A percentile compares a stretch with the other conserved stretches of the same genome.
Evolutionary conservation across 257 asterid species (phyloP).

Genomic region (Primulina tabacum): DNA sequence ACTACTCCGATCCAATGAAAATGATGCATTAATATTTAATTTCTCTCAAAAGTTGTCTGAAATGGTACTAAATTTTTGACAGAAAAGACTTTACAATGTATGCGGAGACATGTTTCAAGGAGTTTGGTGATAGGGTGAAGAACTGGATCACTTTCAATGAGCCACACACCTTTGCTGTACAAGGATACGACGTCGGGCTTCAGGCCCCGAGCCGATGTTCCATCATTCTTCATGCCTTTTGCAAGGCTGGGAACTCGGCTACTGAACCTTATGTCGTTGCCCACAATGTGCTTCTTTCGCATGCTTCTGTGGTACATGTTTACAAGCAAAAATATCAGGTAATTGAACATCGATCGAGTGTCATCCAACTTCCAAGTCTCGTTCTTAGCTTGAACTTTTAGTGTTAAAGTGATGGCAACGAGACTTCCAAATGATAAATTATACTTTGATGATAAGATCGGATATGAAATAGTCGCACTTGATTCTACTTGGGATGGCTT

Average conservation of each 20-base stretch:
- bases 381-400: too few relatives aligned
- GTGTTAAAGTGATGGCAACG: too few relatives aligned
- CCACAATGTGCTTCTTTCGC: conserved; percentile 68
- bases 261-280: conserved; percentile 75
- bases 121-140: conserved; percentile 86
- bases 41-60: too few relatives aligned
- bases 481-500: too few relatives aligned
- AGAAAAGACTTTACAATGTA: conserved; percentile 65
- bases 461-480: too few relatives aligned
- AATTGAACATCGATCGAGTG: neutral
- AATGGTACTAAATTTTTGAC: conserved; percentile 1
- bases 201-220: conserved; percentile 81
- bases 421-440: too few relatives aligned
- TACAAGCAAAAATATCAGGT: conserved; percentile 70
- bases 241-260: conserved; percentile 75
- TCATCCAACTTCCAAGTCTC: neutral
- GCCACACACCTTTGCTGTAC: conserved; percentile 69
- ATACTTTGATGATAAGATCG: too few relatives aligned
- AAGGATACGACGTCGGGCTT: conserved; percentile 76
- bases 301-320: conserved; percentile 51
- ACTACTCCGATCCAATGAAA: too few relatives aligned
- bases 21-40: too few relatives aligned
- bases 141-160: conserved; percentile 92
- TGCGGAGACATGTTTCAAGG: conserved; percentile 79
- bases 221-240: conserved; percentile 44